phyloP scores from a whole-genome alignment of 345 rosid species.

The Corchorus capsularis region DNA sequence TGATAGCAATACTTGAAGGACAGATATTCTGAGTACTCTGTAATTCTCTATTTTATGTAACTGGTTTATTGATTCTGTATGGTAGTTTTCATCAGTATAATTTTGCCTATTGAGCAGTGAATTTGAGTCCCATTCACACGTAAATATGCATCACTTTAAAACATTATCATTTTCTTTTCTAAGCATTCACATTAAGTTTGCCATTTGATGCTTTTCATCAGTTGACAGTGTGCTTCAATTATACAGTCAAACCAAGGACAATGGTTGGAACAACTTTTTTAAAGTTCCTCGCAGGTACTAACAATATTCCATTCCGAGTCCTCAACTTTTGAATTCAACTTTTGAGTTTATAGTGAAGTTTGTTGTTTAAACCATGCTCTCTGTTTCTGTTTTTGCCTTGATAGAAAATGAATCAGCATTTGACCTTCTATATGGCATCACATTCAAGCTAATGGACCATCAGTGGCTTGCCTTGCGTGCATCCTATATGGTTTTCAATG shows the following conservation, averaged over 20 bases:
- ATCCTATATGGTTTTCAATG: too few species aligned
- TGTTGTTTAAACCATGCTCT: background rate
- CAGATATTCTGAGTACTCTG: background rate
- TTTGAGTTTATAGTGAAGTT: background rate
- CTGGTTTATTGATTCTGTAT: background rate
- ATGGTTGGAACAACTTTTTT: slow-evolving; percentile 82
- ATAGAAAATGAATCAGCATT: slow-evolving; percentile 90
- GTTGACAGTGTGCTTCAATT: slow-evolving; percentile 30
- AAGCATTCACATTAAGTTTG: background rate
- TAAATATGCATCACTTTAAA: background rate
- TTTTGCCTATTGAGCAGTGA: background rate
- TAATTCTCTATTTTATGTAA: background rate
- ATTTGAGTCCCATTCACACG: background rate
- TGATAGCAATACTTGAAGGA: slow-evolving; percentile 8
- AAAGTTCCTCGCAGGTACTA: slow-evolving; percentile 85
- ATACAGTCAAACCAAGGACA: slow-evolving; percentile 85
- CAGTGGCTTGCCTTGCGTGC: too few species aligned
- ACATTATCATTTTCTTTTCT: background rate
- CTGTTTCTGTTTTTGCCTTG: slow-evolving; percentile 7
- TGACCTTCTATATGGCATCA: slow-evolving; percentile 91
- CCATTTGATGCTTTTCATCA: slow-evolving; percentile 19
- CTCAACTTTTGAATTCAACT: background rate
- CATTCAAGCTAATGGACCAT: slow-evolving; percentile 97
- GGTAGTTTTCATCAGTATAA: background rate
- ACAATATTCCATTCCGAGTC: background rate